Percentiles rank a stretch among this genome's conserved stretches.
Conservation (phyloP, 371 early-diverging fungal genomes). For the Sporodiniella umbellata region DNA sequence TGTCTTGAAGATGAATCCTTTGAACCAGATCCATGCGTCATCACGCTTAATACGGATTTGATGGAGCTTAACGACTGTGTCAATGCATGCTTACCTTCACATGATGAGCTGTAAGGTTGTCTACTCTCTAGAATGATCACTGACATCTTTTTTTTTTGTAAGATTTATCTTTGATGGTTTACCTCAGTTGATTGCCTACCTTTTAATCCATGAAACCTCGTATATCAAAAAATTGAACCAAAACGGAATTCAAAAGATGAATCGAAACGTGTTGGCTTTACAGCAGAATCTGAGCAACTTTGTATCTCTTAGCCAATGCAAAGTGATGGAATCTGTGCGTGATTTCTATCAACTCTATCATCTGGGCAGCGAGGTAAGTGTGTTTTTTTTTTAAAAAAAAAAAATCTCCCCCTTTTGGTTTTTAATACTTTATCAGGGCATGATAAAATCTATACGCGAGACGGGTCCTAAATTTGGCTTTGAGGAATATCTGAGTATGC, state of each 20-base stretch:
- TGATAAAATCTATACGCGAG: conserved; percentile 39
- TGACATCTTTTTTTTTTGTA: too few species aligned
- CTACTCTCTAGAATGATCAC: neutral
- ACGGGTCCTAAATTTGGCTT: conserved; percentile 44
- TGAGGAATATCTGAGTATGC: conserved; percentile 47
- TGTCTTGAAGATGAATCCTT: conserved; percentile 65
- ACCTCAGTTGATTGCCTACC: conserved; percentile 69
- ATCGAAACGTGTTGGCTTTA: conserved; percentile 77
- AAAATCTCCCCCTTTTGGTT: too few species aligned
- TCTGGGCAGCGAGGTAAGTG: conserved; percentile 53
- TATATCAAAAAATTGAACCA: conserved; percentile 73
- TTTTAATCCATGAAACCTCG: conserved; percentile 66
- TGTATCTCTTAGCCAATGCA: conserved; percentile 59
- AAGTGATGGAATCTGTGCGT: conserved; percentile 65
- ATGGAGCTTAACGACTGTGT: conserved; percentile 74
- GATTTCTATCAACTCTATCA: conserved; percentile 73
- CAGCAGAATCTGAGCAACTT: conserved; percentile 88
- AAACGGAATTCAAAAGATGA: conserved; percentile 77
- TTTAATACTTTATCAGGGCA: conserved; percentile 12
- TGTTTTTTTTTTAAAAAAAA: neutral
- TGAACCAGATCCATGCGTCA: conserved; percentile 88
- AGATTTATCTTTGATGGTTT: conserved; percentile 85
- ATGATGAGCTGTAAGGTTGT: conserved; percentile 54
- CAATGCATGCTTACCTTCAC: conserved; percentile 57
- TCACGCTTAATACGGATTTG: conserved; percentile 75